phyloP scores from a whole-genome alignment of 2,329 filamentous ascomycete genomes.

The Lasiodiplodia sp. region DNA sequence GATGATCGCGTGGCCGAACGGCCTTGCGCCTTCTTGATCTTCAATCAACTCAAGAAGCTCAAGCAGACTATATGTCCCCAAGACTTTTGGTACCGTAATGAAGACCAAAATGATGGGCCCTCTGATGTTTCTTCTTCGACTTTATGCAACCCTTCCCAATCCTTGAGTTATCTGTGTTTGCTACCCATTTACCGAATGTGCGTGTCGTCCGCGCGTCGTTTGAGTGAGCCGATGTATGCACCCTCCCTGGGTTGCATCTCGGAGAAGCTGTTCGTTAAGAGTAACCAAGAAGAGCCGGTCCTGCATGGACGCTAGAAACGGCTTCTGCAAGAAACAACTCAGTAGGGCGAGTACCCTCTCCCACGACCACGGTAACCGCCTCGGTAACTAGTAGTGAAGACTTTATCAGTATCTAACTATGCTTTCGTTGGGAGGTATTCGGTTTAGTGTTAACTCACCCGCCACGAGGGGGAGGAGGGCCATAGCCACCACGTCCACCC shows the following conservation, averaged over 20 bases:
- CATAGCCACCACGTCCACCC: constrained; percentile 58
- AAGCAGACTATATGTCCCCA: constrained; percentile 19
- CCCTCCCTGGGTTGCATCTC: constrained; percentile 19
- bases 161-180: not conserved
- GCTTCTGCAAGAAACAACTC: constrained; percentile 28
- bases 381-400: constrained; percentile 38
- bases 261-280: constrained; percentile 19
- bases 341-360: constrained; percentile 40
- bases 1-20: not conserved
- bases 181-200: constrained; percentile 15
- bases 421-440: constrained; percentile 31
- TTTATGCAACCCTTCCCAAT: constrained; percentile 4
- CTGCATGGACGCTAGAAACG: constrained; percentile 6
- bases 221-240: constrained; percentile 19
- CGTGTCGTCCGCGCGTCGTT: constrained; percentile 11
- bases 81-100: constrained; percentile 19
- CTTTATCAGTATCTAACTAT: not conserved
- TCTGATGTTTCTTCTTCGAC: constrained; percentile 19
- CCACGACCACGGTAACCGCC: constrained; percentile 49
- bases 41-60: constrained; percentile 22
- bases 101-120: constrained; percentile 16
- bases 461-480: constrained; percentile 49
- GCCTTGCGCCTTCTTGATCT: constrained; percentile 1
- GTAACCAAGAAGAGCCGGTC: constrained; percentile 18
- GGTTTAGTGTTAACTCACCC: constrained; percentile 41